These are phyloP conservation scores for Cladosporium velox DNA, from an alignment of 2,329 filamentous ascomycete species.

Conservation along the genomic window DNA sequence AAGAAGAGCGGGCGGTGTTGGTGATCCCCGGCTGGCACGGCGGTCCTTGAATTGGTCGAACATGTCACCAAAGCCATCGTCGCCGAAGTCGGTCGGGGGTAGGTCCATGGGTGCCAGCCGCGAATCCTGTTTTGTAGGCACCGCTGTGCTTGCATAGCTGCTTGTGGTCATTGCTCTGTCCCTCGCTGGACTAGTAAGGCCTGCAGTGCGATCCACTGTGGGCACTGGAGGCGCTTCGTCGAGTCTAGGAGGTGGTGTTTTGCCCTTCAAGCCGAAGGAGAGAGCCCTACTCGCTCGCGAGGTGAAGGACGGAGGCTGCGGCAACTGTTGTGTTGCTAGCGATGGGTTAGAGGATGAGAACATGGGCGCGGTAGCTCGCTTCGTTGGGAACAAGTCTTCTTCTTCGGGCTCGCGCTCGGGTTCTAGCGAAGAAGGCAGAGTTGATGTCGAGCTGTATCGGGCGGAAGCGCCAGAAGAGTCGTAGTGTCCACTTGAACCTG, in stretches of 20 bases:
- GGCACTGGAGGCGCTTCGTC: constrained; percentile 16
- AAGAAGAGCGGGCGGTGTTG: not conserved
- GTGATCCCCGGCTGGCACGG: constrained; percentile 15
- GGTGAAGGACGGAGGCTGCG: constrained; percentile 38
- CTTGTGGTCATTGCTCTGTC: constrained; percentile 46
- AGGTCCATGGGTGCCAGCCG: constrained; percentile 29
- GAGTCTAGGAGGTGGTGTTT: constrained; percentile 27
- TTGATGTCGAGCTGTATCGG: constrained; percentile 57
- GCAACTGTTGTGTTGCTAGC: constrained; percentile 32
- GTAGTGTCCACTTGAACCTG: constrained; percentile 48
- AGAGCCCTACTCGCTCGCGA: constrained; percentile 53
- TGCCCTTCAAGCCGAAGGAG: constrained; percentile 49
- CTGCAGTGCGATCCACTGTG: constrained; percentile 19
- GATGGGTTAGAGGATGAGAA: constrained; percentile 43
- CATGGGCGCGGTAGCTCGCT: constrained; percentile 42
- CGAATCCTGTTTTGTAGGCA: constrained; percentile 32
- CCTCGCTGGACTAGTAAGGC: constrained; percentile 31
- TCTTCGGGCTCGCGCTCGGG: constrained; percentile 38
- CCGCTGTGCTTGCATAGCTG: constrained; percentile 45
- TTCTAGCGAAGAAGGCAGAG: constrained; percentile 58
- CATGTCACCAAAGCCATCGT: constrained; percentile 40
- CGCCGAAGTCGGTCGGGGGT: constrained; percentile 35
- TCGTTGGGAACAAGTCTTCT: constrained; percentile 40
- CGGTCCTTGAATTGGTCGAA: constrained; percentile 29
- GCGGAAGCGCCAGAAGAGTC: constrained; percentile 47